Base-by-base conservation (phyloP, 345 rosid species). In the Euphorbia tirucalli region DNA sequence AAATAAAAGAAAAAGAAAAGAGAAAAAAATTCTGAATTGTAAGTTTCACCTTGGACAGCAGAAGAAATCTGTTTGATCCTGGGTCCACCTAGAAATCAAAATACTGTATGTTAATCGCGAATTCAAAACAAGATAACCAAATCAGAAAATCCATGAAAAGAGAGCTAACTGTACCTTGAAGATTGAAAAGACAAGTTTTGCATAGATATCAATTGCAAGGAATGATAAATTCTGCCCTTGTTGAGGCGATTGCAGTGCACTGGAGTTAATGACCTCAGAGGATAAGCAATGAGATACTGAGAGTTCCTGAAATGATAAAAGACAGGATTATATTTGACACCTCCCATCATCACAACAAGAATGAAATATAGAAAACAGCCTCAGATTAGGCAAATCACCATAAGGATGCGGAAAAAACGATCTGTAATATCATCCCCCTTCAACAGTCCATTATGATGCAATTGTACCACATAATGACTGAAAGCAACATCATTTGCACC, bases 341-440 rank as follows among this genome's bases (percentile, higher is more conserved):
- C 25, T 49, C 28, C 25, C 21, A 49, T 3, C 58, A 52, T 19
- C 19, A 52, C 5, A 35, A 37, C 7, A 66, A 27, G 25, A 46
- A 35, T 32, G 15, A 18, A 71, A 56, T 64, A 41, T 19, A 16
- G 39, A 7, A 35, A 35, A 35, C 39, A 28, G 11, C 1, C 14
- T 62, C 56, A 50, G 61, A 44, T 2, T 21, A 39, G 61, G 28
- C 41, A 57, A 28, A 60, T 72, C 73, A 95, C 98, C 84, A 79
- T 89, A 43, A 95, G 90, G 32, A 79, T 78, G 56, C 89, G 89
- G 86, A 92, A 87, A 84, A 95, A 89, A 49, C 93, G 89, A 65
- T 92, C 89, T 15, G 93, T 89, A 79, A 86, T 82, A 64, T 90
- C 97, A 81, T 92, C 97, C 67, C 96, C 97, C 76, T 89, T 89